Percentiles rank a stretch among this genome's conserved stretches.
Conservation (phyloP, 2,329 filamentous ascomycete species). For the Pyricularia sp. region DNA sequence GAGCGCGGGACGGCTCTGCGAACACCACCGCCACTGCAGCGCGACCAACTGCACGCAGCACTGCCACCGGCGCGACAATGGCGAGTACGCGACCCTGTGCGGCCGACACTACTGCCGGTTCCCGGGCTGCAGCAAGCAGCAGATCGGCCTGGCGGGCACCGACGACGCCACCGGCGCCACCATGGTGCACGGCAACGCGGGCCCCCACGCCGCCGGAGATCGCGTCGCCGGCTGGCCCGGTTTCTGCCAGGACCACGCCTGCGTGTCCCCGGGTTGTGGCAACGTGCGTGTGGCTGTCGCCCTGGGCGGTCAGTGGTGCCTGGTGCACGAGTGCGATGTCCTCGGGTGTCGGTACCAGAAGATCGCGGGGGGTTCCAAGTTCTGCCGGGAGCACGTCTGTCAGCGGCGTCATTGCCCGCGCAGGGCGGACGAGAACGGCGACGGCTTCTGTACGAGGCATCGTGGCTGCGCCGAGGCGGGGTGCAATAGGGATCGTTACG, state of each 20-base stretch:
- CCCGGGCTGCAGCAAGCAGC: constrained; percentile 3
- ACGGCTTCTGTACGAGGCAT: not conserved
- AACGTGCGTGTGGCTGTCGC: not conserved
- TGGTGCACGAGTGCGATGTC: not conserved
- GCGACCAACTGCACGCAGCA: constrained; percentile 5
- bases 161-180: not conserved
- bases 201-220: not conserved
- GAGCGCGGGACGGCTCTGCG: constrained; percentile 6
- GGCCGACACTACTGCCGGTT: constrained; percentile 9
- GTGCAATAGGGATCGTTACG: not conserved
- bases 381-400: not conserved
- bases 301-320: not conserved
- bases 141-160: not conserved
- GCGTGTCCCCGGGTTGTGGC: not conserved
- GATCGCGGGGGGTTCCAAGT: not conserved
- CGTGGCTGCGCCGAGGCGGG: not conserved
- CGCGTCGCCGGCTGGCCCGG: not conserved
- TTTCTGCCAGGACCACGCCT: not conserved
- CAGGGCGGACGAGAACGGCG: not conserved
- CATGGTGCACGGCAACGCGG: not conserved
- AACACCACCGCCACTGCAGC: constrained; percentile 8
- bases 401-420: not conserved
- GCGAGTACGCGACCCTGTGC: constrained; percentile 5
- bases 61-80: constrained; percentile 7
- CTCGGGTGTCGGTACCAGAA: not conserved